Percentiles rank a stretch among this genome's conserved stretches.
These are phyloP conservation scores for Blastocladiella emersonii DNA, from an alignment of 371 early-diverging fungal species.

Conservation along the genomic window DNA sequence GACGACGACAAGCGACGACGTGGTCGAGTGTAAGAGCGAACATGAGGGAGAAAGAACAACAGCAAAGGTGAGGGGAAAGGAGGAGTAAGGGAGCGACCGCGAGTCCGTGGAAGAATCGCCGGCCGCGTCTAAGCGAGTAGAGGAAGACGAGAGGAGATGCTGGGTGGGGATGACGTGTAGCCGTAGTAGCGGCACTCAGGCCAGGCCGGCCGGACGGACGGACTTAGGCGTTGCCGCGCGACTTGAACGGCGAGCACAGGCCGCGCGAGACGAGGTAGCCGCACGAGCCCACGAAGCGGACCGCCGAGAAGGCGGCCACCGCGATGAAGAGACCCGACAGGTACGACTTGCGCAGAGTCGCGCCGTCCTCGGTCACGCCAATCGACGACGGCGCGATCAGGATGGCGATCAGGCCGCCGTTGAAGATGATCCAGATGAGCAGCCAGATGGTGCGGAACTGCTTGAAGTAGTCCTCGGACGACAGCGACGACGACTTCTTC, in stretches of 20 bases:
- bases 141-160: too few species aligned
- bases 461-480: constrained; percentile 73
- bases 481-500: constrained; percentile 58
- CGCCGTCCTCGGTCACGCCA: neutral
- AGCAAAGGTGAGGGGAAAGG: too few species aligned
- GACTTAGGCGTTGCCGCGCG: neutral
- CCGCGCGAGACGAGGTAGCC: neutral
- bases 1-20: too few species aligned
- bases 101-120: too few species aligned
- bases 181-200: too few species aligned
- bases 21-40: too few species aligned
- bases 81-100: too few species aligned
- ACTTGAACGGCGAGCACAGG: constrained; percentile 1
- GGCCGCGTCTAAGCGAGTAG: too few species aligned
- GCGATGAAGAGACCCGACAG: neutral
- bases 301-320: neutral
- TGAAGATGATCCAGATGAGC: neutral
- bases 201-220: too few species aligned
- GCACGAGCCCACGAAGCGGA: neutral
- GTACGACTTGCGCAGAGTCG: neutral
- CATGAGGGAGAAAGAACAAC: too few species aligned
- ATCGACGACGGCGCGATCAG: neutral
- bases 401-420: neutral
- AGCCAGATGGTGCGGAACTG: constrained; percentile 6
- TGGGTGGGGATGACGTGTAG: too few species aligned